Percentiles rank a stretch among this genome's conserved stretches.
Conservation (phyloP, 1,284 basidiomycete genomes). For the Peniophora sp. region DNA sequence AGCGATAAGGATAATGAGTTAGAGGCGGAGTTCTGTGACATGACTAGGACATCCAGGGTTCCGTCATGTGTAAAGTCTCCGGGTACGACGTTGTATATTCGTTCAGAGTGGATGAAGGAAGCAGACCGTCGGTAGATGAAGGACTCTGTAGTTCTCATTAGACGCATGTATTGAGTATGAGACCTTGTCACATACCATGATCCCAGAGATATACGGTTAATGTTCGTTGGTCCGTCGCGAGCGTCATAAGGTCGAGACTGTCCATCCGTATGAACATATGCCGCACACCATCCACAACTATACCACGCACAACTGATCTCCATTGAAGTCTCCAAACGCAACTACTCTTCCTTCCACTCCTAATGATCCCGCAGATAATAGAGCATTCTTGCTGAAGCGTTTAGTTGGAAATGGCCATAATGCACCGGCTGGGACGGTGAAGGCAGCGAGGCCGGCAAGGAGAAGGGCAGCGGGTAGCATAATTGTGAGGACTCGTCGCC, state of each 20-base stretch:
- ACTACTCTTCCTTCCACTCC: slow-evolving; percentile 75
- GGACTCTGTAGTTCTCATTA: slow-evolving; percentile 30
- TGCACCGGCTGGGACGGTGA: slow-evolving; percentile 14
- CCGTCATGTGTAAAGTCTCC: slow-evolving; percentile 93
- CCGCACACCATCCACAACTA: not conserved
- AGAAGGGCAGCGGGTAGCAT: slow-evolving; percentile 6
- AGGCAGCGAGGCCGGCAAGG: slow-evolving; percentile 4
- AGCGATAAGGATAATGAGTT: slow-evolving; percentile 57
- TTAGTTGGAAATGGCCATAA: slow-evolving; percentile 82
- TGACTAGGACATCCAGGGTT: slow-evolving; percentile 82
- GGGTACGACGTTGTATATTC: slow-evolving; percentile 76
- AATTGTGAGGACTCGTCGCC: slow-evolving; percentile 3
- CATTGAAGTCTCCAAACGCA: slow-evolving; percentile 93
- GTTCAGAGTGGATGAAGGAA: slow-evolving; percentile 46
- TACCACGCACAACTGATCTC: slow-evolving; percentile 80
- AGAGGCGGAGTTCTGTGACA: slow-evolving; percentile 50
- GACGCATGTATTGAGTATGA: not conserved
- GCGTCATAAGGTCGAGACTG: slow-evolving; percentile 77
- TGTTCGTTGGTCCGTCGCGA: slow-evolving; percentile 67
- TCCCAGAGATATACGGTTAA: slow-evolving; percentile 79
- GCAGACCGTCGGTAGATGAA: slow-evolving; percentile 54
- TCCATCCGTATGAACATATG: not conserved
- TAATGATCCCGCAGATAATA: slow-evolving; percentile 76
- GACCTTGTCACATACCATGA: slow-evolving; percentile 47
- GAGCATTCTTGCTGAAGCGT: slow-evolving; percentile 79